Evolutionary conservation across 2,329 filamentous ascomycete species (phyloP).

Genomic region (Fusarium sp.): DNA sequence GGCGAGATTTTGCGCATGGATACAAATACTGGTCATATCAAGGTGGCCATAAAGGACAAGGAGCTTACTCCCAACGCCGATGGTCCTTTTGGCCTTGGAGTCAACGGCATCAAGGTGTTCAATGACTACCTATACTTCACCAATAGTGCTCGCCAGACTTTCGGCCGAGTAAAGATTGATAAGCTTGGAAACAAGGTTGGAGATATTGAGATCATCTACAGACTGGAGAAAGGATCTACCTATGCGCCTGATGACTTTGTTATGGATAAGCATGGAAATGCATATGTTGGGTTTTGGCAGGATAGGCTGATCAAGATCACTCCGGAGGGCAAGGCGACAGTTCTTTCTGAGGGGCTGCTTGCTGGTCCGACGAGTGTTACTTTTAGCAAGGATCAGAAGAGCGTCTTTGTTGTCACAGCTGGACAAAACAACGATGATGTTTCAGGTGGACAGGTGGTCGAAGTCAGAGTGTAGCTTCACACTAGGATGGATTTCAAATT

Average conservation of each 20-base stretch:
- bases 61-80: background rate
- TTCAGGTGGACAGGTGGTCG: slow-evolving; percentile 6
- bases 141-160: background rate
- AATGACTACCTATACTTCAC: slow-evolving; percentile 4
- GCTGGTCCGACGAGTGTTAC: background rate
- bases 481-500: too few relatives aligned
- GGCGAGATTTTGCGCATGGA: slow-evolving; percentile 5
- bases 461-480: background rate
- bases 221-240: background rate
- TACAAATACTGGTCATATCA: background rate
- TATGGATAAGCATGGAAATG: background rate
- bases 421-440: background rate
- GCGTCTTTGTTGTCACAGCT: background rate
- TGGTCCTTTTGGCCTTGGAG: background rate
- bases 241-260: background rate
- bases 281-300: background rate
- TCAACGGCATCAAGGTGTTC: slow-evolving; percentile 12
- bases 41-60: background rate
- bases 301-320: slow-evolving; percentile 1
- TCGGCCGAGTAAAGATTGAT: slow-evolving; percentile 1
- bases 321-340: background rate
- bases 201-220: background rate
- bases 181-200: background rate
- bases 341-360: background rate
- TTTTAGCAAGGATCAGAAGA: background rate